Percentiles rank a stretch among this genome's conserved stretches.
Conservation (phyloP, 148 eudicot genomes). For the Fagopyrum tataricum region DNA sequence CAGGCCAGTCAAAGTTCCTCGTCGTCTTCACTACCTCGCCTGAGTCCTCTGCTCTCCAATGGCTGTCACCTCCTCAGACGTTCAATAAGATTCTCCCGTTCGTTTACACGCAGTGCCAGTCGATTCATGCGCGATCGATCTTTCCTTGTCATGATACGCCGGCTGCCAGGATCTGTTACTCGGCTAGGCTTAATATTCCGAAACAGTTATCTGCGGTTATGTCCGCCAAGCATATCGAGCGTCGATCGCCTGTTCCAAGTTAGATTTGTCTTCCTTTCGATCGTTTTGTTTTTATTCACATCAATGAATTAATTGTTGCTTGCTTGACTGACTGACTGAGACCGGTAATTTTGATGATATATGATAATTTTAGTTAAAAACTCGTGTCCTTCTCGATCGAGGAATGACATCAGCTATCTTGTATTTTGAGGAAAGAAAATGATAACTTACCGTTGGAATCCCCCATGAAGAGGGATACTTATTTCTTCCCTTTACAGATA, state of each 20-base stretch:
- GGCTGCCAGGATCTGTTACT: conserved; percentile 54
- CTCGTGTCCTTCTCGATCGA: neutral
- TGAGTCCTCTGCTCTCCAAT: conserved; percentile 67
- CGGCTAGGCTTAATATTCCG: conserved; percentile 68
- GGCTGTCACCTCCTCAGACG: conserved; percentile 83
- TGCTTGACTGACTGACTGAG: conserved; percentile 28
- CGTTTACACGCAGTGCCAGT: conserved; percentile 89
- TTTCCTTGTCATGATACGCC: conserved; percentile 98
- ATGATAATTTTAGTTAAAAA: neutral
- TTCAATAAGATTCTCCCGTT: conserved; percentile 56
- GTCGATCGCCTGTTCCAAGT: conserved; percentile 49
- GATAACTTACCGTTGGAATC: neutral
- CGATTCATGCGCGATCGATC: conserved; percentile 78
- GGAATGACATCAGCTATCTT: neutral
- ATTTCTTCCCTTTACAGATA: conserved; percentile 14
- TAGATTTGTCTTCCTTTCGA: neutral
- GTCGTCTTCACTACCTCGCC: conserved; percentile 23
- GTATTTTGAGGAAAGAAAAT: neutral
- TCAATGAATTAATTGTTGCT: neutral
- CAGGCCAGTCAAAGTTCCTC: conserved; percentile 16
- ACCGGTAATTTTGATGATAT: neutral
- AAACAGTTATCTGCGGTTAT: conserved; percentile 56
- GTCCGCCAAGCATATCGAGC: conserved; percentile 69
- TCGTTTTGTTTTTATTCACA: neutral
- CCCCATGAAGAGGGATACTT: conserved; percentile 6